Evolutionary conservation across 352 stramenopile genomes (phyloP), one percentile per base, ranked within the genome.

Genomic region (Aphanomyces euteiches): DNA sequence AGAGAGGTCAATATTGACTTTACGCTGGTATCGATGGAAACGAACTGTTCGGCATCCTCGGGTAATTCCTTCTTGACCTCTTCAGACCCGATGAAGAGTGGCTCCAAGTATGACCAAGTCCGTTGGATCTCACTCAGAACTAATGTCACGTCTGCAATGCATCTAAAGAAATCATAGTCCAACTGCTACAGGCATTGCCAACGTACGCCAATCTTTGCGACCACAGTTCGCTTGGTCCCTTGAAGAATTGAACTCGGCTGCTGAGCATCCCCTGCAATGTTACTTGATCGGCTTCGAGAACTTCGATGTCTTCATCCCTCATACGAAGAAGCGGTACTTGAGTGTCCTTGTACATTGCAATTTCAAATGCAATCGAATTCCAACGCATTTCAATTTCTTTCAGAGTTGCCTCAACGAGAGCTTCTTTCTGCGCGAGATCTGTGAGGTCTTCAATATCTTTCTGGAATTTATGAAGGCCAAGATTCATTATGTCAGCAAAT

Each of bases 51-150:
- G 0, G 95, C 85, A 54, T 98, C 93, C 4, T 97, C 85, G 1
- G 95, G 95, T 19, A 98, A 78, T 57, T 98, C 95, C 3, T 83
- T 77, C 67, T 98, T 98, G 4, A 98, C 95, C 71, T 98, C 95
- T 15, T 98, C 95, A 0, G 92, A 98, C 3, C 82, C 72, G 66
- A 98, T 96, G 66, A 98, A 98, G 1, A 98, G 79, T 13, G 95
- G 94, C 72, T 98, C 95, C 4, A 98, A 73, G 72, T 98, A 98
- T 17, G 85, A 96, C 95, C 95, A 98, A 13, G 91, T 94, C 10
- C 92, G 88, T 77, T 98, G 93, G 70, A 98, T 98, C 58, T 98
- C 93, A 38, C 83, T 84, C 34, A 98, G 72, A n/a, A 94, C 70
- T 57, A 40, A 76, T 72, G 82, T 94, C 5, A 96, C 87, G 73